A percentile compares a stretch with the other conserved stretches of the same genome.
These are phyloP conservation scores for Apophysomyces ossiformis DNA, from an alignment of 371 early-diverging fungal genomes.

Conservation along the genomic window DNA sequence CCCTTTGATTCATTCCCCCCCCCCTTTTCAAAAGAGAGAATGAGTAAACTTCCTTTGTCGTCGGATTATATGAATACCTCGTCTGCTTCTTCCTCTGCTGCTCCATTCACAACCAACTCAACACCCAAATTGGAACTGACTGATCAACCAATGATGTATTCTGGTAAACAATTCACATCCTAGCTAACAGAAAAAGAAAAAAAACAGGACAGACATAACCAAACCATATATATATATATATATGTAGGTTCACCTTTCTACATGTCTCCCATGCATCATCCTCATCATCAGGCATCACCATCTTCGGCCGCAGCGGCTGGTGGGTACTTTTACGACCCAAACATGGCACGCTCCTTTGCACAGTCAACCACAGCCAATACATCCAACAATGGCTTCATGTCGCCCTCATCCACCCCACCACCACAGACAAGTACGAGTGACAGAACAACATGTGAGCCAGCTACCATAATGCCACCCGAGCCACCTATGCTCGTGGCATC, in stretches of 20 bases:
- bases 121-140: constrained; percentile 24
- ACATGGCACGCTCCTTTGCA: constrained; percentile 23
- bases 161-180: constrained; percentile 29
- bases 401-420: constrained; percentile 23
- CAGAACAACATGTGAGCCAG: constrained; percentile 31
- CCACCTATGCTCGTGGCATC: constrained; percentile 51
- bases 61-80: constrained; percentile 14
- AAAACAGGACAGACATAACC: neutral
- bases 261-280: constrained; percentile 29
- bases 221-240: constrained; percentile 2
- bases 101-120: constrained; percentile 7
- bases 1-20: neutral
- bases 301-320: neutral
- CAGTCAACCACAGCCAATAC: constrained; percentile 1
- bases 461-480: constrained; percentile 39
- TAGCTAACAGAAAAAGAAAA: constrained; percentile 3
- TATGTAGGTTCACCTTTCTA: constrained; percentile 31
- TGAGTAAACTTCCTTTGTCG: constrained; percentile 9
- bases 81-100: constrained; percentile 15
- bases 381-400: constrained; percentile 19
- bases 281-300: constrained; percentile 17
- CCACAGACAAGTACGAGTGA: constrained; percentile 2
- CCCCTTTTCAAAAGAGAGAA: neutral
- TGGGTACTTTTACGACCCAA: constrained; percentile 15
- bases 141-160: constrained; percentile 32